Base-by-base conservation (phyloP, 352 stramenopile genomes). In the Phytopythium aichiense region DNA sequence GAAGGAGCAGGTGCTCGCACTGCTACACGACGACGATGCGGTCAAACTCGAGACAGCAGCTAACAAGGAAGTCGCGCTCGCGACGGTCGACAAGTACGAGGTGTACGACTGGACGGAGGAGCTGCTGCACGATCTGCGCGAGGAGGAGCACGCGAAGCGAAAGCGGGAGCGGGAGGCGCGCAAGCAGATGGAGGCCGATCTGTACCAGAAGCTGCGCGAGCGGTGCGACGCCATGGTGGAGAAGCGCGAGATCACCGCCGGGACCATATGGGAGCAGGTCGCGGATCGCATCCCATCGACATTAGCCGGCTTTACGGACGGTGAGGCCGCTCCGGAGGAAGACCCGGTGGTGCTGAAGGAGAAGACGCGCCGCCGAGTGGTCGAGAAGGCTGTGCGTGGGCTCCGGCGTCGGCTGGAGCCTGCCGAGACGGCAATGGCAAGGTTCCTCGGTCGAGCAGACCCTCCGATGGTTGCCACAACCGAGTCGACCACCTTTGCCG, bases 61-160 rank as follows among this genome's bases (percentile, higher is more conserved):
- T 12, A 63, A 42, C 35, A 70, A n/a, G 12, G 66, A 67, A 33
- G 66, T 72, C 2, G 70, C 53, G 13, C 71, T 73, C 42, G 56
- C 58, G 37, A 68, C 67, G 25, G 58, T 82, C 4, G 72, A 87
- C 25, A 75, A 80, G 43, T 67, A 84, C 46, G 72, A 85, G 31
- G 70, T 92, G n/a, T 91, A 87, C 57, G 67, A 87, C 45, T 89
- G 80, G 79, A 68, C 71, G 4, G 79, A 92, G 50, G 65, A 75
- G 16, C 72, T 82, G 18, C 25, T 91, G 37, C 65, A 72, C 11
- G 67, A 72, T 25, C 60, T 76, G 0, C 75, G 75, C 25, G 71
- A 83, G n/a, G 57, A 88, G 56, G 71, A 88, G 33, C 64, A 74
- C 52, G 72, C 77, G 30, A 51, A 71, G 31, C 64, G 64, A 3